phyloP scores from a whole-genome alignment of 345 rosid species.

The Geranium brycei region DNA sequence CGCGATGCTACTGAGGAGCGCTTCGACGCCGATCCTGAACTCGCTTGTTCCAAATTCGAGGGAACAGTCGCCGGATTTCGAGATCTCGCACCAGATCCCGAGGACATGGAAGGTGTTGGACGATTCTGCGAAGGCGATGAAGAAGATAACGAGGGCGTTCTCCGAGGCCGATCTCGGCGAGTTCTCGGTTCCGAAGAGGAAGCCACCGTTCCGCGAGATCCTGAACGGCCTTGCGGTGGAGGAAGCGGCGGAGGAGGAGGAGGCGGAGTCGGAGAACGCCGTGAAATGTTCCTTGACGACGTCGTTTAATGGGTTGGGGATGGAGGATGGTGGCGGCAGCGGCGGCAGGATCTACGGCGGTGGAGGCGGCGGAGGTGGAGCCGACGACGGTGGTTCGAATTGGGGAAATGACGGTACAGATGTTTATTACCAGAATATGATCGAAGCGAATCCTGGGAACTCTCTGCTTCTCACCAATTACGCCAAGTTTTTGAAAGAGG shows the following conservation, averaged over 20 bases:
- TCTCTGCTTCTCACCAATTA: constrained; percentile 67
- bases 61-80: constrained; percentile 35
- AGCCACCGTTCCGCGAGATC: constrained; percentile 11
- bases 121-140: constrained; percentile 22
- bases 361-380: constrained; percentile 31
- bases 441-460: constrained; percentile 76
- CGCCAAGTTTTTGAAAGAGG: constrained; percentile 86
- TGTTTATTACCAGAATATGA: constrained; percentile 57
- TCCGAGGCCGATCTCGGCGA: constrained; percentile 50
- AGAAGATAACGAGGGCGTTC: constrained; percentile 32
- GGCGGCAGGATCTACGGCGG: constrained; percentile 42
- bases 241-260: constrained; percentile 24
- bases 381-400: constrained; percentile 25
- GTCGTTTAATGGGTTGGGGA: constrained; percentile 13
- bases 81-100: constrained; percentile 20
- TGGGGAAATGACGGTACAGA: constrained; percentile 35
- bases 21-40: constrained; percentile 61
- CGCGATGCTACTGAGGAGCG: constrained; percentile 57
- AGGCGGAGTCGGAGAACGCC: background rate
- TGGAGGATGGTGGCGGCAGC: constrained; percentile 6
- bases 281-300: no score
- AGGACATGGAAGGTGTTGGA: constrained; percentile 21
- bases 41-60: constrained; percentile 39
- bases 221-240: constrained; percentile 21
- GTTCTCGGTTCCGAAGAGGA: constrained; percentile 19